Base-by-base conservation (phyloP, 2,329 filamentous ascomycete genomes). In the Microcyclospora pomicola region DNA sequence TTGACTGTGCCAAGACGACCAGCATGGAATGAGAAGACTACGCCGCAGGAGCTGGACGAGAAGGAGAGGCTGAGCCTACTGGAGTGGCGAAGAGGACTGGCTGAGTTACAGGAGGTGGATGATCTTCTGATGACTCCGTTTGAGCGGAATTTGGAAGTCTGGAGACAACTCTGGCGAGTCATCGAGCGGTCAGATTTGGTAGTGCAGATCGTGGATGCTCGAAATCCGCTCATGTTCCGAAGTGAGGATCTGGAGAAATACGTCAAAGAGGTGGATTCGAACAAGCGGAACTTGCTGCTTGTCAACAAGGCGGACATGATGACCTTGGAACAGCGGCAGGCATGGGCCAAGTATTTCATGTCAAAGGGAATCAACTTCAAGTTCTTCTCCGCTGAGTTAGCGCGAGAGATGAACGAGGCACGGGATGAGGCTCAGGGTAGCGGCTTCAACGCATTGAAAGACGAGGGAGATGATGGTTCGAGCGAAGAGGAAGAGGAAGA, bases 221-320 rank as follows among this genome's bases (percentile, higher is more conserved):
- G 91, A 54, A 95, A 95, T 59, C 91, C 91, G 2, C 68, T 98
- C 13, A 72, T 96, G 49, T 98, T 96, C 65, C 76, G 92, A 41
- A 94, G 82, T 5, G 88, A 92, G 50, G 91, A 98, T 66, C 64
- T 98, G 43, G 91, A 96, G 56, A 71, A 68, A 48, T 98, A 98
- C 50, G 91, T 98, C 52, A 92, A 94, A 63, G 85, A 92, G 50
- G 81, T 96, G 16, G 82, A 93, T 30, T 63, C 77, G 2, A 79
- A 76, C 57, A 96, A 98, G 68, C 74, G 86, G 58, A 98, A 96
- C 59, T 56, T 98, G 54, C 61, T 98, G 39, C 68, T 98, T 39
- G 88, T 98, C 55, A 98, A 98, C 70, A 98, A 98, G 69, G 87
- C 91, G 33, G 91, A 98, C 63, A 95, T 98, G 91, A 87, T 98